Conservation (phyloP, 768 basidiomycete species). For the Mycena capillaripes region DNA sequence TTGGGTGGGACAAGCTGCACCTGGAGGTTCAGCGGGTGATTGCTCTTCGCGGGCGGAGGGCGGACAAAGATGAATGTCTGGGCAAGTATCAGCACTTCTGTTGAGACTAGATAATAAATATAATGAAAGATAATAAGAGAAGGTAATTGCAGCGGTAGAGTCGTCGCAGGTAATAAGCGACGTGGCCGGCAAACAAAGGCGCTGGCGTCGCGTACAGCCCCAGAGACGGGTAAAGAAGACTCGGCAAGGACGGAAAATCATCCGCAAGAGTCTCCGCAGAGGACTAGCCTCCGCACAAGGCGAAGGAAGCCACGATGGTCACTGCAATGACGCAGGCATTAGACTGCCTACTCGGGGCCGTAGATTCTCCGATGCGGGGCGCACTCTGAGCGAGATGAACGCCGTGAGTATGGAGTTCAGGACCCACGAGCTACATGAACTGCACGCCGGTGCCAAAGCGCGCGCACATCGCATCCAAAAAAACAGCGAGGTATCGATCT, state of each 20-base stretch:
- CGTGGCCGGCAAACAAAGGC: not conserved
- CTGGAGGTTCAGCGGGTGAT: constrained; percentile 91
- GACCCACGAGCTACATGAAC: no score
- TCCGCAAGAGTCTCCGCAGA: not conserved
- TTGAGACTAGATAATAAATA: not conserved
- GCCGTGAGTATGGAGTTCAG: not conserved
- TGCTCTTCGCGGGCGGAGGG: constrained; percentile 88
- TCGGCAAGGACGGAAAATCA: no score
- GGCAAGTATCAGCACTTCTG: constrained; percentile 1
- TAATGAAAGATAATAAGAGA: not conserved
- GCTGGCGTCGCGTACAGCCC: not conserved
- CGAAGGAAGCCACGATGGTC: no score
- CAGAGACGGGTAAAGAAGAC: not conserved
- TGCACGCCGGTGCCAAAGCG: not conserved
- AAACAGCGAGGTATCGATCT: not conserved
- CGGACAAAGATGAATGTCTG: constrained; percentile 94
- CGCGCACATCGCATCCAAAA: not conserved
- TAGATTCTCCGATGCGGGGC: no score
- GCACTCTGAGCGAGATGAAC: no score
- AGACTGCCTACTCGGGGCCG: no score
- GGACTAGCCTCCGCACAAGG: no score
- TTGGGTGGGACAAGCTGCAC: constrained; percentile 90
- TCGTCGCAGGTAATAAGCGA: not conserved
- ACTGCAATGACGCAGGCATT: no score
- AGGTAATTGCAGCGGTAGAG: not conserved